phyloP scores from a whole-genome alignment of 768 basidiomycete species.

The Podaxis mareebaensis region DNA sequence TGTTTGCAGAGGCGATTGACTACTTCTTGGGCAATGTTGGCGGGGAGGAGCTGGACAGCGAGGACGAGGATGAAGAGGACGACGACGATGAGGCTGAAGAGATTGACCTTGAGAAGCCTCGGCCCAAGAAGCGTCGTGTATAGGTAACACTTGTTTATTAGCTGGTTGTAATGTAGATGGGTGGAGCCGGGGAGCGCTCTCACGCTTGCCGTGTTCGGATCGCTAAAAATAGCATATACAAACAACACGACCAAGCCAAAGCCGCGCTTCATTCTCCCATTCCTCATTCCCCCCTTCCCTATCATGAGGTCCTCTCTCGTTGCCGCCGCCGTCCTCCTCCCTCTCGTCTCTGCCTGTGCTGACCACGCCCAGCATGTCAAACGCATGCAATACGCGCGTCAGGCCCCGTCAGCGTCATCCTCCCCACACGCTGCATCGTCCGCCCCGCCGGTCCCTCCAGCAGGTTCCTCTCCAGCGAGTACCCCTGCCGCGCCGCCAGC shows the following conservation, averaged over 20 bases:
- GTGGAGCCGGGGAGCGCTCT: slow-evolving; percentile 4
- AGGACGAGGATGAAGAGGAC: slow-evolving; percentile 62
- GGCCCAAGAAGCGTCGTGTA: slow-evolving; percentile 70
- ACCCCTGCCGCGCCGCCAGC: background rate
- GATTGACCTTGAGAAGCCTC: slow-evolving; percentile 86
- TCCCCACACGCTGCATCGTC: background rate
- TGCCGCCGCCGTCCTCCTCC: slow-evolving; percentile 38
- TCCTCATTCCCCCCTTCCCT: slow-evolving; percentile 17
- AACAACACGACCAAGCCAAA: background rate
- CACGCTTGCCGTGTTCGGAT: background rate
- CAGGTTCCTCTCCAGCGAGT: background rate
- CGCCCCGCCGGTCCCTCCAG: slow-evolving; percentile 12
- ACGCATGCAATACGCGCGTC: slow-evolving; percentile 28
- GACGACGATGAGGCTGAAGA: slow-evolving; percentile 82
- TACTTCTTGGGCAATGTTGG: slow-evolving; percentile 73
- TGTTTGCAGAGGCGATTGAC: slow-evolving; percentile 81
- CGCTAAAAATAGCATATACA: slow-evolving; percentile 1
- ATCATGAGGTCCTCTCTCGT: slow-evolving; percentile 26
- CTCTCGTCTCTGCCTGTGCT: slow-evolving; percentile 40
- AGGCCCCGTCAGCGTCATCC: slow-evolving; percentile 21
- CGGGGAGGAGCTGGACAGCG: slow-evolving; percentile 61
- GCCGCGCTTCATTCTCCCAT: slow-evolving; percentile 21
- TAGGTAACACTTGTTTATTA: slow-evolving; percentile 28
- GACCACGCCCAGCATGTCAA: slow-evolving; percentile 24
- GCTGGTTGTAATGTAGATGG: background rate